phyloP scores from a whole-genome alignment of 495 filamentous ascomycete species.

The Aspergillus mulundensis region DNA sequence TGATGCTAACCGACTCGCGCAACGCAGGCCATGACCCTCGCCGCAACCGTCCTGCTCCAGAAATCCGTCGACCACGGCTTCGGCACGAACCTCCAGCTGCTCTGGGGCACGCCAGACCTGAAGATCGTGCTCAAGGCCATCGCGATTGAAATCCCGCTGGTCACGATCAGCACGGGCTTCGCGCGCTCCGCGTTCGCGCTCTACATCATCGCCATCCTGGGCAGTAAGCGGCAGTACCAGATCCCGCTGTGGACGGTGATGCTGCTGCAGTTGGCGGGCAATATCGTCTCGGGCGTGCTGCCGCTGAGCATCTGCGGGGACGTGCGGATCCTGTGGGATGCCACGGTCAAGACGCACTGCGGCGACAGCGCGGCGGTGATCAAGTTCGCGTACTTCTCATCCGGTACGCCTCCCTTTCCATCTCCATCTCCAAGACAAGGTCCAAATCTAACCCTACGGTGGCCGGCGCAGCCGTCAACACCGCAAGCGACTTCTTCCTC shows the following conservation, averaged over 20 bases:
- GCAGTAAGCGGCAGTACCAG: conserved; percentile 24
- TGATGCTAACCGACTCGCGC: background rate
- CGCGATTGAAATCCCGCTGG: conserved; percentile 28
- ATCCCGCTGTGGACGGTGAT: conserved; percentile 26
- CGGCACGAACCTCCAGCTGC: conserved; percentile 20
- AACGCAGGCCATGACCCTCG: conserved; percentile 29
- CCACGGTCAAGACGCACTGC: conserved; percentile 24
- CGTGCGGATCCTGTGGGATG: conserved; percentile 25
- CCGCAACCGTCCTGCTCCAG: conserved; percentile 25
- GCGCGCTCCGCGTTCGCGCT: conserved; percentile 32
- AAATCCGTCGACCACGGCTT: conserved; percentile 29
- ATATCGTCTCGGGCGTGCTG: conserved; percentile 28
- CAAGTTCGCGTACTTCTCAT: conserved; percentile 33
- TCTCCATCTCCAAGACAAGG: no score
- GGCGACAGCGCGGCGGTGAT: conserved; percentile 22
- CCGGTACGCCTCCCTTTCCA: conserved; percentile 17
- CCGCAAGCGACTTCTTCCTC: conserved; percentile 38
- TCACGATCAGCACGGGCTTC: conserved; percentile 33
- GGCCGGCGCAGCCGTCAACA: conserved; percentile 32
- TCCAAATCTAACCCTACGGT: no score
- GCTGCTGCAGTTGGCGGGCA: conserved; percentile 26
- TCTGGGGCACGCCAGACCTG: conserved; percentile 7
- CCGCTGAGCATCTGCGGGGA: conserved; percentile 30
- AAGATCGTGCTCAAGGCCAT: conserved; percentile 28
- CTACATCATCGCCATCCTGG: conserved; percentile 31